phyloP scores from a whole-genome alignment of 169 alveolate genomes.

The Cryptosporidium xiaoi region DNA sequence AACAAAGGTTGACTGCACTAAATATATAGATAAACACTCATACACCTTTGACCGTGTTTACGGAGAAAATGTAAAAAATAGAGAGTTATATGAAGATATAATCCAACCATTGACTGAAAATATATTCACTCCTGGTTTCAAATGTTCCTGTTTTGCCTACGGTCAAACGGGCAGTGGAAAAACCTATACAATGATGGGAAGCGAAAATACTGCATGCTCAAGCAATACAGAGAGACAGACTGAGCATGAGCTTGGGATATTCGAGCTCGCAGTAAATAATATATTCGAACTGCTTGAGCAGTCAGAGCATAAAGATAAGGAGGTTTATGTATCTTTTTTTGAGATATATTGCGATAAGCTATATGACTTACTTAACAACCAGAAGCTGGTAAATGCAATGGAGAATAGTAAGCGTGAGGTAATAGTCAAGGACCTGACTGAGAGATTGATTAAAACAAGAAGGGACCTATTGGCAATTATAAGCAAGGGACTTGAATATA shows the following conservation, averaged over 20 bases:
- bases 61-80: slow-evolving; percentile 87
- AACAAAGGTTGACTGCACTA: slow-evolving; percentile 88
- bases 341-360: slow-evolving; percentile 99
- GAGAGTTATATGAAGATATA: slow-evolving; percentile 86
- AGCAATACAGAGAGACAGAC: slow-evolving; percentile 45
- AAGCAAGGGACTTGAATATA: slow-evolving; percentile 86
- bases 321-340: slow-evolving; percentile 93
- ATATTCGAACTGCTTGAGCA: slow-evolving; percentile 86
- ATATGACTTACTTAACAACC: slow-evolving; percentile 96
- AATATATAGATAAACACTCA: slow-evolving; percentile 91
- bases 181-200: slow-evolving; percentile 97
- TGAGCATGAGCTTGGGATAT: slow-evolving; percentile 89
- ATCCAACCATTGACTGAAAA: slow-evolving; percentile 93
- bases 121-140: slow-evolving; percentile 91
- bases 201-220: slow-evolving; percentile 78
- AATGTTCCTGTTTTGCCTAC: slow-evolving; percentile 96
- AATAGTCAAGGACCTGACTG: slow-evolving; percentile 92
- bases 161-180: slow-evolving; percentile 98
- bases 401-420: slow-evolving; percentile 94
- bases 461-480: slow-evolving; percentile 91
- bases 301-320: slow-evolving; percentile 80
- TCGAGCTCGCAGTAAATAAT: slow-evolving; percentile 93
- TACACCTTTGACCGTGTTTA: slow-evolving; percentile 91
- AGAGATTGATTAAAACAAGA: slow-evolving; percentile 85
- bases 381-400: slow-evolving; percentile 87